Evolutionary conservation across 2,329 filamentous ascomycete genomes (phyloP).

Genomic region (Aureobasidium sp.): DNA sequence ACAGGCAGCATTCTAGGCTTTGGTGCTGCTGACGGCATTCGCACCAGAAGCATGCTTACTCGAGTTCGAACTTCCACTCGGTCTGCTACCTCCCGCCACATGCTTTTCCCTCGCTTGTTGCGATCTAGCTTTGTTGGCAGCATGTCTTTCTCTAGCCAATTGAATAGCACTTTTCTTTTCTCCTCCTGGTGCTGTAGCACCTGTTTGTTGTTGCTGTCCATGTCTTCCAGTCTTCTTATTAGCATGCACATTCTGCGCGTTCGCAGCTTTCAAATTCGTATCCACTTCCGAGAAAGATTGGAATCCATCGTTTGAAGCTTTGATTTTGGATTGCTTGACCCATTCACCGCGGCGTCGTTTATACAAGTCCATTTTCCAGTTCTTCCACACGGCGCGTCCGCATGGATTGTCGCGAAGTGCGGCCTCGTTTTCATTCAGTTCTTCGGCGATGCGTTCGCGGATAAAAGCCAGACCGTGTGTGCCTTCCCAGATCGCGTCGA

Average conservation of each 20-base stretch:
- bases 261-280: conserved; percentile 18
- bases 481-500: conserved; percentile 59
- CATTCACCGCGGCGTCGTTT: conserved; percentile 57
- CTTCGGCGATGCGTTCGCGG: conserved; percentile 59
- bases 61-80: neutral
- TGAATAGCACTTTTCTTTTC: conserved; percentile 46
- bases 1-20: neutral
- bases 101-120: conserved; percentile 19
- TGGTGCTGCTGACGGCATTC: conserved; percentile 7
- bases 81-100: neutral
- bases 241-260: conserved; percentile 14
- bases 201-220: neutral
- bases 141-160: conserved; percentile 51
- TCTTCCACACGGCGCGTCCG: conserved; percentile 63
- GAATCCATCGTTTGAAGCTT: conserved; percentile 45
- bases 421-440: conserved; percentile 54
- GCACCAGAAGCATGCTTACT: conserved; percentile 8
- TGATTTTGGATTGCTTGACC: conserved; percentile 52
- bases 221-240: neutral
- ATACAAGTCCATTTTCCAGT: conserved; percentile 68
- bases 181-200: neutral
- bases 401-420: conserved; percentile 56
- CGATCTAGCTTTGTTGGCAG: conserved; percentile 36
- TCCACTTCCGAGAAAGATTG: conserved; percentile 43
- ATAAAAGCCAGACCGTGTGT: conserved; percentile 59